Base-by-base conservation (phyloP, 768 basidiomycete species). In the Peribolospora baueri region DNA sequence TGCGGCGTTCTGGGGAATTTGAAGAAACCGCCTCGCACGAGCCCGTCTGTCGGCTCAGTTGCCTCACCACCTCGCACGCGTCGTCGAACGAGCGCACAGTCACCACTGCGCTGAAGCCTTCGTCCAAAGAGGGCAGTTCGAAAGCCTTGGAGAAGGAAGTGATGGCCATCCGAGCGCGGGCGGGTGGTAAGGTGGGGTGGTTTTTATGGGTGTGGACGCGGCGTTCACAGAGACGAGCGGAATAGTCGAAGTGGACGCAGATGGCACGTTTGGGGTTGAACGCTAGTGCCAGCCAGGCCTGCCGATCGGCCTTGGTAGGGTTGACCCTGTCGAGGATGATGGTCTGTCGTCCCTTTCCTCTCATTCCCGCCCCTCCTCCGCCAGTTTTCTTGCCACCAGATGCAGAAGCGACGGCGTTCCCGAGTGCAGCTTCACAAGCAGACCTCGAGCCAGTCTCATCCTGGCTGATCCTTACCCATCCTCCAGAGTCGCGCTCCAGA, bases 1-100 rank as follows among this genome's bases (percentile, higher is more conserved):
- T 79, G 77, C 0, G 75, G 68, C 5, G 77, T 80, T 25, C 78
- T 70, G 50, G 77, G 77, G 62, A 78, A 79, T 60, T 78, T 79
- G 66, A 69, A 68, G 7, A 78, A 65, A 11, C 58, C 59, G 5
- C 73, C 56, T 1, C 62, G 66, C n/a, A n/a, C n/a, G n/a, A n/a
- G n/a, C n/a, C n/a, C n/a, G n/a, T n/a, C n/a, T n/a, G n/a, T 0
- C 72, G 70, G 0, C 74, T 74, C 9, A 78, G 62, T 0, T 68
- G 66, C 9, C 60, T 58, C 2, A 77, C 68, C 8, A 76, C 68
- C 50, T 76, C 73, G 41, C 70, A 61, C 3, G 73, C 72, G 4
- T 76, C 75, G 0, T 70, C 67, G 57, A 78, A 75, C 3, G 75
- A 76, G 7, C 69, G 67, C 36, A 78, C 64, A 50, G 65, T 68